phyloP scores from a whole-genome alignment of 805 yeast species.

The Ogataea sp. region DNA sequence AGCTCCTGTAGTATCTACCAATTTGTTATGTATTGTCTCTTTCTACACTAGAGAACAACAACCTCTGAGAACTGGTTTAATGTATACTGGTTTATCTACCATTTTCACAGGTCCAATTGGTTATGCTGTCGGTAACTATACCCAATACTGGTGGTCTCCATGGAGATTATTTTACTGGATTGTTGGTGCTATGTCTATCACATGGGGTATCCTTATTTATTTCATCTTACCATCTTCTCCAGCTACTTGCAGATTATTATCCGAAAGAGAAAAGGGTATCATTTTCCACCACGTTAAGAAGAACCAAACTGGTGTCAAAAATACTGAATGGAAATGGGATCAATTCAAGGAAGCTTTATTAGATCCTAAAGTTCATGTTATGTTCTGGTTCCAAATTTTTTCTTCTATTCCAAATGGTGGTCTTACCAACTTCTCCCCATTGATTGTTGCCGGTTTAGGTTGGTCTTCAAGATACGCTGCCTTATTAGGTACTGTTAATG shows the following conservation, averaged over 20 bases:
- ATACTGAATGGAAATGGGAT: slow-evolving; percentile 40
- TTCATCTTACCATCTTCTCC: slow-evolving; percentile 46
- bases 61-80: slow-evolving; percentile 32
- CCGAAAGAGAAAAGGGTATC: slow-evolving; percentile 35
- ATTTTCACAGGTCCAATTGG: slow-evolving; percentile 43
- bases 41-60: slow-evolving; percentile 46
- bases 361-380: slow-evolving; percentile 45
- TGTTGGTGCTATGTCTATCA: slow-evolving; percentile 49
- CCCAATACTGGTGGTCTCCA: slow-evolving; percentile 32
- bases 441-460: slow-evolving; percentile 26
- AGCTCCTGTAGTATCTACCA: slow-evolving; percentile 46
- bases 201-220: slow-evolving; percentile 35
- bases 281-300: slow-evolving; percentile 49
- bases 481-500: slow-evolving; percentile 28
- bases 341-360: slow-evolving; percentile 49
- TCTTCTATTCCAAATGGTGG: slow-evolving; percentile 55
- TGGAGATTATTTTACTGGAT: slow-evolving; percentile 58
- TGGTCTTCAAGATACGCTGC: slow-evolving; percentile 21
- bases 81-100: slow-evolving; percentile 34
- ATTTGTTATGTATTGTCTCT: slow-evolving; percentile 44
- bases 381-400: slow-evolving; percentile 36
- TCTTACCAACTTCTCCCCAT: slow-evolving; percentile 36
- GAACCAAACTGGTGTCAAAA: slow-evolving; percentile 56
- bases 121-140: slow-evolving; percentile 33
- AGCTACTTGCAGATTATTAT: slow-evolving; percentile 38